These are phyloP conservation scores for Poronia punctata DNA, from an alignment of 495 filamentous ascomycete species.

Conservation along the genomic window DNA sequence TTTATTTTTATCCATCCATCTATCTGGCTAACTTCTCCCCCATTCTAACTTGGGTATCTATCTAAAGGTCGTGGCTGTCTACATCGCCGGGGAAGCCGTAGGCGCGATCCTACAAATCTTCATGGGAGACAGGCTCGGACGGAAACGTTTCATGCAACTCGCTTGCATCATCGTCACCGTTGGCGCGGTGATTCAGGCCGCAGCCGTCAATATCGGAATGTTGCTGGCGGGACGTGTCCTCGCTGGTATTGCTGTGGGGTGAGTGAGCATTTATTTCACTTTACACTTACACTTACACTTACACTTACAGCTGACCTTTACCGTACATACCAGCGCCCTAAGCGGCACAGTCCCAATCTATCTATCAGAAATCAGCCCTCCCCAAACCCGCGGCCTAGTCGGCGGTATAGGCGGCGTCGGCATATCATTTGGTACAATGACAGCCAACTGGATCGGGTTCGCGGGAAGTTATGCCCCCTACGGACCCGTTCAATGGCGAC, in stretches of 20 bases:
- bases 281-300: too few relatives aligned
- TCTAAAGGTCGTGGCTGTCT: slow-evolving; percentile 47
- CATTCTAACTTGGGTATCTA: slow-evolving; percentile 20
- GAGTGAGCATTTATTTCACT: too few relatives aligned
- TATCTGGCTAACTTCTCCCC: slow-evolving; percentile 1
- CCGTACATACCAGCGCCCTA: too few relatives aligned
- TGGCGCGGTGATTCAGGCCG: slow-evolving; percentile 50
- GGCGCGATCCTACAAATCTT: slow-evolving; percentile 48
- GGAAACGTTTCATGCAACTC: slow-evolving; percentile 53
- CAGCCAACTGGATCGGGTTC: slow-evolving; percentile 53
- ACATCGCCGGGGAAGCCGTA: slow-evolving; percentile 52
- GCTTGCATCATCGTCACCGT: slow-evolving; percentile 52
- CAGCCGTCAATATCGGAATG: slow-evolving; percentile 53
- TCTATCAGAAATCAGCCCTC: slow-evolving; percentile 51
- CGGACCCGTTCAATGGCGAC: slow-evolving; percentile 48
- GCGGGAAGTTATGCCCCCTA: slow-evolving; percentile 51
- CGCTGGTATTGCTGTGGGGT: slow-evolving; percentile 51
- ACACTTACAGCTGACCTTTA: too few relatives aligned
- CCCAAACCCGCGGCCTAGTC: slow-evolving; percentile 47
- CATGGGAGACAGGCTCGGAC: slow-evolving; percentile 49
- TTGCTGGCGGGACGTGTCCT: slow-evolving; percentile 50
- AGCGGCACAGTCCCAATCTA: slow-evolving; percentile 54
- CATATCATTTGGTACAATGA: slow-evolving; percentile 52
- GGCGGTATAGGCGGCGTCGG: slow-evolving; percentile 53
- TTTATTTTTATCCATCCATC: not conserved